Evolutionary conservation across 768 basidiomycete species (phyloP), one percentile per base, ranked within the genome.

Genomic region (Suillus alpinus): DNA sequence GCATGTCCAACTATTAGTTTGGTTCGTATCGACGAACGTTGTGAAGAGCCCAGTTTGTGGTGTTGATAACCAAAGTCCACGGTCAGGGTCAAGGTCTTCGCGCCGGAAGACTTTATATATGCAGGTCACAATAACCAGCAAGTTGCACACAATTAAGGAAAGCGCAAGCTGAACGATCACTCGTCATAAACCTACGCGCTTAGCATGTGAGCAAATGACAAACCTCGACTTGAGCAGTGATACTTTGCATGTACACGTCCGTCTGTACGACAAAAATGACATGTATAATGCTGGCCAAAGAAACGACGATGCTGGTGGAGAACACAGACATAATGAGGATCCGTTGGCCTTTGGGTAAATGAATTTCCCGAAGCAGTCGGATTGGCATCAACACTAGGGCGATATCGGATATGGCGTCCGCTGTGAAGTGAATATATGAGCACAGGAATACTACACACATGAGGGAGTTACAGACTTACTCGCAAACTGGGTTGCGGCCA

Each of bases 291-390:
- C 61, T 62, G 53, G 43, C 53, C 39, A 60, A n/a, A 4, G 36
- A 47, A 13, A 34, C 63, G 26, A 66, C 29, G 43, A 60, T n/a
- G 44, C 60, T 50, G 65, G 56, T 66, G 12, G 59, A 51, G 34
- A 68, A 57, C 36, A 68, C 37, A 41, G 55, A 57, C 20, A 59
- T 26, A 18, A 62, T 43, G n/a, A 63, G 49, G 31, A 66, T 55
- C 31, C 60, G 67, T 34, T 68, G 58, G 6, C 57, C 37, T 14
- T 37, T 59, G 20, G 60, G 60, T 36, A 61, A 18, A 36, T 56
- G 56, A 55, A 61, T 56, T 7, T 61, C 56, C 2, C 60, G 60
- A 20, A 61, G 53, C 14, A 61, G 56, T 44, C 20, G 55, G 37
- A 49, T 57, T 10, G 60, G 37, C 43, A 61, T 31, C 5, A 31